Evolutionary conservation across 441 rosid genomes (phyloP).

Genomic region (Arabidopsis lyrata): DNA sequence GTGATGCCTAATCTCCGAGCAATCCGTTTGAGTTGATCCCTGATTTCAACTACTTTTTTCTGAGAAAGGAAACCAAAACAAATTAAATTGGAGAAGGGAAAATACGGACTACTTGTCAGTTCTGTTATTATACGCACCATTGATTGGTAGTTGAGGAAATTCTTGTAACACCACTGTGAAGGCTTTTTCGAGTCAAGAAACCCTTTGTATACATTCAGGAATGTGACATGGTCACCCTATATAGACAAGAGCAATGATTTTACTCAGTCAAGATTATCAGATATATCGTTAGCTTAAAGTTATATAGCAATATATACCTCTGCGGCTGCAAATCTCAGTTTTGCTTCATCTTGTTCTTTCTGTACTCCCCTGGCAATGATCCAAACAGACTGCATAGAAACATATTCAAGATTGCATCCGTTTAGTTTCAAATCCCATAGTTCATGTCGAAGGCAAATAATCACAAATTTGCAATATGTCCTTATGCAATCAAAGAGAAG

Average conservation of each 20-base stretch:
- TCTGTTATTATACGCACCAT: conserved; percentile 59
- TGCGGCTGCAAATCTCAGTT: conserved; percentile 95
- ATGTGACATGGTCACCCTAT: conserved; percentile 97
- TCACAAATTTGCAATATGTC: conserved; percentile 2
- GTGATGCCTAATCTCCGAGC: conserved; percentile 80
- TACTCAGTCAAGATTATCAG: neutral
- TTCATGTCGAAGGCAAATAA: neutral
- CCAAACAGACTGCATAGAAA: conserved; percentile 86
- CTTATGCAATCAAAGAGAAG: neutral
- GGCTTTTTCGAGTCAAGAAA: conserved; percentile 85
- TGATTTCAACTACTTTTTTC: conserved; percentile 83
- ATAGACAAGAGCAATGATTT: conserved; percentile 28
- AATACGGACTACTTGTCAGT: neutral
- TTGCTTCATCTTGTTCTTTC: conserved; percentile 90
- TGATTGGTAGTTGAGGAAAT: conserved; percentile 83
- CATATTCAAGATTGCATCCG: conserved; percentile 2
- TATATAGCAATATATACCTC: conserved; percentile 60
- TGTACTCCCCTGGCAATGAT: conserved; percentile 78
- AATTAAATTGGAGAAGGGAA: conserved; percentile 1
- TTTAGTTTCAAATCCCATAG: conserved; percentile 17
- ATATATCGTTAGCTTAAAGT: conserved; percentile 10
- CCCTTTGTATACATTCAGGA: conserved; percentile 89
- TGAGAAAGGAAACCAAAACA: conserved; percentile 43
- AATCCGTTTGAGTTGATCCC: conserved; percentile 83
- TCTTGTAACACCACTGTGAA: conserved; percentile 84